These are phyloP conservation scores for Venturia oleaginea DNA, from an alignment of 2,329 filamentous ascomycete genomes.

Conservation along the genomic window DNA sequence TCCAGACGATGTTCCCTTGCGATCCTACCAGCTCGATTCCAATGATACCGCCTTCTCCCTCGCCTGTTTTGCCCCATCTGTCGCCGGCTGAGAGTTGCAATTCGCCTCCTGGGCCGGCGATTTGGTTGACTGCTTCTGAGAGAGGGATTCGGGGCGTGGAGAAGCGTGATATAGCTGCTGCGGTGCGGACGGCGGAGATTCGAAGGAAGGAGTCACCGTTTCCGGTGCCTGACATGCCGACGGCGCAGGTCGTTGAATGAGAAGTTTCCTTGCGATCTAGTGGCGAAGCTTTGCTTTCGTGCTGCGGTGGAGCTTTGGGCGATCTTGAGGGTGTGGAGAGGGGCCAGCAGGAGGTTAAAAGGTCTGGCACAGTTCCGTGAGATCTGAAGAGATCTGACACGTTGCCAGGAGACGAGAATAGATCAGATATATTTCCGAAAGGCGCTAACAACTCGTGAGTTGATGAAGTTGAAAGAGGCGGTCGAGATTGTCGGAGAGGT, in stretches of 20 bases:
- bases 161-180: conserved; percentile 64
- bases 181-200: conserved; percentile 59
- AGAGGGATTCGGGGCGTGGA: conserved; percentile 37
- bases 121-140: conserved; percentile 49
- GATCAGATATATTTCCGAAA: not conserved
- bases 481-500: not conserved
- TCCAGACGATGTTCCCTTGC: conserved; percentile 54
- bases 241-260: not conserved
- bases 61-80: conserved; percentile 63
- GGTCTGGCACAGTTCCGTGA: not conserved
- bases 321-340: not conserved
- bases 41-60: conserved; percentile 80
- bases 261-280: not conserved
- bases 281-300: too few species aligned
- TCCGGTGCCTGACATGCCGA: conserved; percentile 61
- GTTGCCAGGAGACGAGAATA: not conserved
- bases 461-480: not conserved
- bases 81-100: conserved; percentile 65
- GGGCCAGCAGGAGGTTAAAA: not conserved
- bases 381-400: not conserved
- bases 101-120: conserved; percentile 64
- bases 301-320: not conserved
- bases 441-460: not conserved
- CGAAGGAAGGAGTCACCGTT: conserved; percentile 86
- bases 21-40: conserved; percentile 58